phyloP scores from a whole-genome alignment of 805 yeast genomes.

The Yarrowia deformans region DNA sequence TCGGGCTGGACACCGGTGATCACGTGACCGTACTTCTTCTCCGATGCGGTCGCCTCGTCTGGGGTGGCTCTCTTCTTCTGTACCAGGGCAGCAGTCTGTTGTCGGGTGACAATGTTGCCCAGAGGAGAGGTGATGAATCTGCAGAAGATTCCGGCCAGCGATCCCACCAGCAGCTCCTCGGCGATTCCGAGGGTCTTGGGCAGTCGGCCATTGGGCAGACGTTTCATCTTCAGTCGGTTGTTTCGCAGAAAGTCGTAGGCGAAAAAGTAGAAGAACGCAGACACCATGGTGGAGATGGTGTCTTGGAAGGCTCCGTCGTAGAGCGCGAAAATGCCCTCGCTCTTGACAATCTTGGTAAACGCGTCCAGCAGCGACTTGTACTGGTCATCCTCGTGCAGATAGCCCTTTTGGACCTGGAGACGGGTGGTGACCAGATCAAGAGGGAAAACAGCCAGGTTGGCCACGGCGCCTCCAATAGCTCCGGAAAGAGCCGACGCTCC shows the following conservation, averaged over 20 bases:
- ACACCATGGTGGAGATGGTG: slow-evolving; percentile 47
- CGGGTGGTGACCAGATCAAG: slow-evolving; percentile 49
- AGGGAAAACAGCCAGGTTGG: slow-evolving; percentile 48
- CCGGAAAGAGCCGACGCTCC: slow-evolving; percentile 48
- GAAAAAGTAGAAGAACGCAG: slow-evolving; percentile 49
- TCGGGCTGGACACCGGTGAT: slow-evolving; percentile 6
- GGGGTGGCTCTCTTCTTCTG: slow-evolving; percentile 30
- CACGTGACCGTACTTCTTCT: slow-evolving; percentile 23
- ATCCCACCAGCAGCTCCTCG: slow-evolving; percentile 48
- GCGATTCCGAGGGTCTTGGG: slow-evolving; percentile 48
- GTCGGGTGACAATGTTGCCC: slow-evolving; percentile 48
- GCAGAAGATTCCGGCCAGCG: slow-evolving; percentile 49
- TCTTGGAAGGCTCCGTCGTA: slow-evolving; percentile 76
- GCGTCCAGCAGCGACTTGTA: slow-evolving; percentile 79
- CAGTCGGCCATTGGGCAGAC: slow-evolving; percentile 43
- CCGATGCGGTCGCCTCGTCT: not conserved
- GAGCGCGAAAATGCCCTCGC: slow-evolving; percentile 76
- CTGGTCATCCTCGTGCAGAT: slow-evolving; percentile 43
- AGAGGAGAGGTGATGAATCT: slow-evolving; percentile 49
- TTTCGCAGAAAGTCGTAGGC: slow-evolving; percentile 48
- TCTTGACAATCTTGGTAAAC: slow-evolving; percentile 67
- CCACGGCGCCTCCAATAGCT: slow-evolving; percentile 50
- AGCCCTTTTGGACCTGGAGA: slow-evolving; percentile 48
- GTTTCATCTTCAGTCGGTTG: slow-evolving; percentile 42
- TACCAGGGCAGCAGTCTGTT: slow-evolving; percentile 45